Evolutionary conservation across 352 stramenopile genomes (phyloP).

Genomic region (Globisporangium orthogonon): DNA sequence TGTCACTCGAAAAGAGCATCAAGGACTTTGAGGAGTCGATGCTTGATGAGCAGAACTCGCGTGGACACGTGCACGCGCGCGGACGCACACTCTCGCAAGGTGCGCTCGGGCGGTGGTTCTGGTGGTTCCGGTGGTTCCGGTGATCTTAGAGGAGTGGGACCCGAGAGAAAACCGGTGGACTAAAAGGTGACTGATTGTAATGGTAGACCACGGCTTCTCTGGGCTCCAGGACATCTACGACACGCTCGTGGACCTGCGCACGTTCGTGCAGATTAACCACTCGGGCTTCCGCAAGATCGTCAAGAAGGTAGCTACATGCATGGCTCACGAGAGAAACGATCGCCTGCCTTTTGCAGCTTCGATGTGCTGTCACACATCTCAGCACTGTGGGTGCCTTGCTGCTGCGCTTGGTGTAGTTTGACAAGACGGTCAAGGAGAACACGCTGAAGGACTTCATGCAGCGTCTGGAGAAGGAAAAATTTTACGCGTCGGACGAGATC

Average conservation of each 20-base stretch:
- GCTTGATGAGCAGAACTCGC: conserved; percentile 58
- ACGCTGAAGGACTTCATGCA: conserved; percentile 78
- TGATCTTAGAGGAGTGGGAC: not conserved
- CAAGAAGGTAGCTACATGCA: conserved; percentile 63
- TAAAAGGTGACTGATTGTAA: not conserved
- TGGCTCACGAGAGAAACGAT: too few species aligned
- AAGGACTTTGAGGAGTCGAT: conserved; percentile 73
- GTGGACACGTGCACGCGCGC: conserved; percentile 71
- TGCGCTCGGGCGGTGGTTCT: conserved; percentile 8
- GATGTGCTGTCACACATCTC: not conserved
- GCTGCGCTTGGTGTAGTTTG: conserved; percentile 48
- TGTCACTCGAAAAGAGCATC: conserved; percentile 56
- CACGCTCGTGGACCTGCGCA: conserved; percentile 84
- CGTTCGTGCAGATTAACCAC: conserved; percentile 90
- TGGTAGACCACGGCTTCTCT: conserved; percentile 63
- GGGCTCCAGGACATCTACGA: conserved; percentile 88
- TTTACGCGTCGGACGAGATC: conserved; percentile 79
- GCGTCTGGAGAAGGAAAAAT: conserved; percentile 64
- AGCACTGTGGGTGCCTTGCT: not conserved
- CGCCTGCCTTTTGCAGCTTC: not conserved
- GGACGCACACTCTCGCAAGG: conserved; percentile 55
- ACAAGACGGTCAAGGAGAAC: conserved; percentile 82
- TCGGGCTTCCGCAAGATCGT: conserved; percentile 92
- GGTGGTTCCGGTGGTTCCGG: not conserved
- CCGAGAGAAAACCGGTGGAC: not conserved